Conservation (phyloP, 371 early-diverging fungal genomes). For the Lichtheimia hyalospora region DNA sequence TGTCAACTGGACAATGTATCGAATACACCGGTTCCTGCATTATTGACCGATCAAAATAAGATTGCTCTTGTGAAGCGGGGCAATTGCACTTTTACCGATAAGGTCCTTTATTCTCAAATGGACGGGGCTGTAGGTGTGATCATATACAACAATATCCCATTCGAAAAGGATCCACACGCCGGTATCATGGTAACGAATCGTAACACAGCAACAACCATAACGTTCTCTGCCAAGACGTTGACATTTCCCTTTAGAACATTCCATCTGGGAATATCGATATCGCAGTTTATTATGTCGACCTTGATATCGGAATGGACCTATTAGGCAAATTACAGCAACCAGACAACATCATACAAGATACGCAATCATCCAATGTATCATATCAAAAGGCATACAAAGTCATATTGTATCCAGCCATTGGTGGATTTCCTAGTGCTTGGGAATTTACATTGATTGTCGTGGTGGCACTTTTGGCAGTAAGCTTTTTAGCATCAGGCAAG, state of each 20-base stretch:
- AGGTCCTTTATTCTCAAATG: conserved; percentile 32
- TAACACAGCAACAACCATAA: neutral
- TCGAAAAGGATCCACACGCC: conserved; percentile 34
- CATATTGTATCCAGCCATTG: conserved; percentile 39
- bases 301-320: conserved; percentile 31
- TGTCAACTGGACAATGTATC: conserved; percentile 27
- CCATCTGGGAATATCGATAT: conserved; percentile 33
- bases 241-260: conserved; percentile 26
- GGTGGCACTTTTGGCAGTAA: conserved; percentile 52
- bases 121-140: conserved; percentile 43
- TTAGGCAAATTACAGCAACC: conserved; percentile 22
- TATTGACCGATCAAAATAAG: conserved; percentile 24
- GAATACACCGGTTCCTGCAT: conserved; percentile 13
- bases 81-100: conserved; percentile 35
- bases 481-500: conserved; percentile 52
- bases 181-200: conserved; percentile 24
- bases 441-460: conserved; percentile 59
- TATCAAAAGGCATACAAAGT: conserved; percentile 32
- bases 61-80: conserved; percentile 44
- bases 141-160: conserved; percentile 37
- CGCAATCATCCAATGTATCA: conserved; percentile 14
- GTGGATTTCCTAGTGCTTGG: conserved; percentile 54
- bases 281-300: conserved; percentile 40
- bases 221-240: neutral
- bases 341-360: conserved; percentile 13